Evolutionary conservation across 306 rosid species (phyloP).

Genomic region (Quercus engelmannii): DNA sequence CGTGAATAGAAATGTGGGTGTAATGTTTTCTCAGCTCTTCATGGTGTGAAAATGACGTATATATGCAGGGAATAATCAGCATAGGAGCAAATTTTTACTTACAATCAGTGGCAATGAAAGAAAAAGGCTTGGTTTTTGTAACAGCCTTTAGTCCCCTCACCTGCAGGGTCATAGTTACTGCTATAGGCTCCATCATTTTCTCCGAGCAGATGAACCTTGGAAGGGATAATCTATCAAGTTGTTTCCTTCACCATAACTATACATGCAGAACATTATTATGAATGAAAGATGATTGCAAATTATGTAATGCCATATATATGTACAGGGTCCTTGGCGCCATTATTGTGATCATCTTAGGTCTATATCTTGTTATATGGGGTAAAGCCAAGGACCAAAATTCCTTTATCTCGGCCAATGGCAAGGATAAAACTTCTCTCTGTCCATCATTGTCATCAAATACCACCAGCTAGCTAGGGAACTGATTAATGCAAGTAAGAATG

Average conservation of each 20-base stretch:
- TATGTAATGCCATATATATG: background rate
- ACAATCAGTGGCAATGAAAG: background rate
- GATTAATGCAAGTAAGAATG: too few species aligned
- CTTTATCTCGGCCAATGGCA: background rate
- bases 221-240: background rate
- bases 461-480: too few species aligned
- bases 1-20: too few species aligned
- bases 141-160: background rate
- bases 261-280: too few species aligned
- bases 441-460: too few species aligned
- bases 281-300: background rate
- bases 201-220: background rate
- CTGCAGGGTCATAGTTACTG: background rate
- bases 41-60: too few species aligned
- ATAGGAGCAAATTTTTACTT: background rate
- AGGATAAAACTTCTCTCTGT: too few species aligned
- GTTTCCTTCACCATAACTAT: background rate
- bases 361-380: background rate
- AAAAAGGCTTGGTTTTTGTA: background rate
- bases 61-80: too few species aligned
- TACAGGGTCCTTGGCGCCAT: background rate
- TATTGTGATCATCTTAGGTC: background rate
- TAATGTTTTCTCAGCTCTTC: too few species aligned
- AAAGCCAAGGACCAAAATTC: background rate
- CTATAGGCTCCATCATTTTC: background rate